Evolutionary conservation across 257 asterid genomes (phyloP), one percentile per base, ranked within the genome.

Genomic region (Solanum piurae): DNA sequence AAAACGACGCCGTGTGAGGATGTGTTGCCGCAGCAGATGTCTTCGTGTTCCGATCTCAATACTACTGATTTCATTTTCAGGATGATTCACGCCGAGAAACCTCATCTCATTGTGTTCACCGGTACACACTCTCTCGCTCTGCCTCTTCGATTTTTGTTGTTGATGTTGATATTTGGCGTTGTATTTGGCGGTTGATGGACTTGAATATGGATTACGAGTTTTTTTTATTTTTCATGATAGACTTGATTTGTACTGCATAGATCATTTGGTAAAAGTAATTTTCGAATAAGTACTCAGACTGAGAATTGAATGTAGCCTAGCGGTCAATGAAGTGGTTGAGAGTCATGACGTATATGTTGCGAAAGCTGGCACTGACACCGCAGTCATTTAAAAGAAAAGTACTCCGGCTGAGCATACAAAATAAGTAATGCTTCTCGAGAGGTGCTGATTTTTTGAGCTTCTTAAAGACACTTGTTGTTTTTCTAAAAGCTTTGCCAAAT

Each of bases 1-100:
- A 90, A 91, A 85, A 86, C 25, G 1, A 95, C 99, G 21, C 93
- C 91, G 10, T 96, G 99, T 92, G 75, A 82, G 87, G 95, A 96
- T 83, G 96, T 96, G 33, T 89, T 92, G 25, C 98, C 98, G 3
- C 42, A 49, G 44, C 98, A 96, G 91, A 86, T 89, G 88, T 10
- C 93, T 1, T 82, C 94, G 31, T 96, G 99, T 92, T 93, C 99
- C 55, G 99, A 96, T 88, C 96, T 96, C 88, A 96, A 96, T 90
- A 96, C 99, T 88, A 94, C 98, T 60, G 94, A 93, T 89, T 96
- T 95, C 88, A 69, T 96, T 87, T 92, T 89, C 90, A 95, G 99
- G 27, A 86, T 96, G 52, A 94, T 95, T 73, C 91, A 29, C 29
- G 94, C 97, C 71, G 98, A 95, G 91, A 94, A 93, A 64, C 99